Evolutionary conservation across 148 eudicot genomes (phyloP).

Genomic region (Rheum nobile): DNA sequence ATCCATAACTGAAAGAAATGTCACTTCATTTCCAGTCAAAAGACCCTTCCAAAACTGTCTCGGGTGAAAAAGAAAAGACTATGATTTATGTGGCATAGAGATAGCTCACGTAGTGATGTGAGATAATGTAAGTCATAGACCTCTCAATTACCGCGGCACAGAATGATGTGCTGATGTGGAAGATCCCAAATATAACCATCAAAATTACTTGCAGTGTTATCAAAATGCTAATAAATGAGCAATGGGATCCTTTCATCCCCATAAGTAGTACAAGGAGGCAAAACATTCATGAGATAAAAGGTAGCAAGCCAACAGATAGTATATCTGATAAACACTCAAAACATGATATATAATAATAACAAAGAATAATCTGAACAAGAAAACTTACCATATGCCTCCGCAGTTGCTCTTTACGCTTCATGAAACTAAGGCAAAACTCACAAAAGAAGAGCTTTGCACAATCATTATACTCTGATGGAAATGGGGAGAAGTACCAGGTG

Average conservation of each 20-base stretch:
- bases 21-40: not conserved
- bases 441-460: slow-evolving; percentile 85
- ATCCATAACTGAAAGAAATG: not conserved
- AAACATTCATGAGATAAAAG: not conserved
- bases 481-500: slow-evolving; percentile 98
- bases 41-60: not conserved
- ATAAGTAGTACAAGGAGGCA: not conserved
- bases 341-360: not conserved
- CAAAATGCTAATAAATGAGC: not conserved
- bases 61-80: not conserved
- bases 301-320: not conserved
- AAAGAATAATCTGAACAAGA: not conserved
- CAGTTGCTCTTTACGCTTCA: slow-evolving; percentile 84
- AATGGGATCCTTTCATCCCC: not conserved
- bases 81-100: not conserved
- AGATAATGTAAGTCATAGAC: not conserved
- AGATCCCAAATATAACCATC: not conserved
- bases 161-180: not conserved
- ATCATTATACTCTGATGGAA: slow-evolving; percentile 91
- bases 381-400: slow-evolving; percentile 92
- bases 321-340: not conserved
- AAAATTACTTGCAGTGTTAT: not conserved
- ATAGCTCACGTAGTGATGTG: not conserved
- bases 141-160: not conserved
- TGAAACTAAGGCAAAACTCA: slow-evolving; percentile 93